These are phyloP conservation scores for Mangifera indica DNA, from an alignment of 345 rosid species.

Conservation along the genomic window DNA sequence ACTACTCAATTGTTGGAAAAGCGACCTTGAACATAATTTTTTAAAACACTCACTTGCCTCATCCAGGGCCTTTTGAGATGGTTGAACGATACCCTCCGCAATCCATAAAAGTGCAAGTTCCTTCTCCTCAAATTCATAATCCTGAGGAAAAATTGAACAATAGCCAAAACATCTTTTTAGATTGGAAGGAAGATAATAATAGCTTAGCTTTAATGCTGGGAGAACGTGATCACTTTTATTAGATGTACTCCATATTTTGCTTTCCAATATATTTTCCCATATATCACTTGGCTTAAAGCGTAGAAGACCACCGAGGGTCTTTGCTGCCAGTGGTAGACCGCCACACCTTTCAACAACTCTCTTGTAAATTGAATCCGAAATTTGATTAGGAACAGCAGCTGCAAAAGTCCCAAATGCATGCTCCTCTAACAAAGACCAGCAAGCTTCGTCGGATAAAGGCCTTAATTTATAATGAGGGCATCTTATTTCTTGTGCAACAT, in stretches of 20 bases:
- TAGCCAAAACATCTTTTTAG: constrained; percentile 8
- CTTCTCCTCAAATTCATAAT: background rate
- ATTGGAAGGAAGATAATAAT: background rate
- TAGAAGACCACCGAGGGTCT: constrained; percentile 1
- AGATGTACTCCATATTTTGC: background rate
- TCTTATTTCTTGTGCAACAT: no score
- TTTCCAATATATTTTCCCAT: background rate
- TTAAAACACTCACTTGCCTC: background rate
- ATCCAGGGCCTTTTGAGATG: background rate
- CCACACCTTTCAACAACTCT: background rate
- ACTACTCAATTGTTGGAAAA: background rate
- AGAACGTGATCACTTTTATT: background rate
- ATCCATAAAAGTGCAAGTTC: background rate
- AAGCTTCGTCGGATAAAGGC: no score
- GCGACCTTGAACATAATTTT: background rate
- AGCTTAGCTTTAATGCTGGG: background rate
- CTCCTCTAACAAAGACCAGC: no score
- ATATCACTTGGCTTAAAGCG: background rate
- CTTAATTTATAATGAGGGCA: no score
- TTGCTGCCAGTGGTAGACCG: background rate
- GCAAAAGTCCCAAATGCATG: no score
- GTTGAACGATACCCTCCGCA: constrained; percentile 1
- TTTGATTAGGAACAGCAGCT: no score
- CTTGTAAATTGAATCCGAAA: background rate
- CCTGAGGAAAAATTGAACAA: background rate